phyloP scores from a whole-genome alignment of 129 eudicot genomes.

The Oenanthe sinensis region DNA sequence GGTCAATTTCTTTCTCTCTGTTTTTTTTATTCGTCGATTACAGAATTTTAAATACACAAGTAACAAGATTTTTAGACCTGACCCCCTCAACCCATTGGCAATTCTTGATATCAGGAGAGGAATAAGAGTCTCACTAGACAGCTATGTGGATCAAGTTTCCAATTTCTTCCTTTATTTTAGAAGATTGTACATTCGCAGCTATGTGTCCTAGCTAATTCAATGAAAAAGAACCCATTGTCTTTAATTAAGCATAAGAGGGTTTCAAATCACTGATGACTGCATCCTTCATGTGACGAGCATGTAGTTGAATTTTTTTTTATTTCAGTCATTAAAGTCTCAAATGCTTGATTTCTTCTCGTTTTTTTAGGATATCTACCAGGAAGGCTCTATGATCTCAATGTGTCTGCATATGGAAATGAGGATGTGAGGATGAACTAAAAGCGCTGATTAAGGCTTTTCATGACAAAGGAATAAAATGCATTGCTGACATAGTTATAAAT shows the following conservation, averaged over 20 bases:
- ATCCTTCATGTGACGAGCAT: background rate
- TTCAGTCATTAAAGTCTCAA: background rate
- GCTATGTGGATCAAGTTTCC: too few relatives aligned
- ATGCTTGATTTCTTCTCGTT: background rate
- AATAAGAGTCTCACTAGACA: background rate
- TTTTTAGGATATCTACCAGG: constrained; percentile 71
- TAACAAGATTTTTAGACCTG: background rate
- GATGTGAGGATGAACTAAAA: constrained; percentile 26
- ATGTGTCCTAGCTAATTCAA: background rate
- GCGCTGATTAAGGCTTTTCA: constrained; percentile 38
- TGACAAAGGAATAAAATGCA: constrained; percentile 48
- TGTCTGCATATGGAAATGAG: constrained; percentile 47
- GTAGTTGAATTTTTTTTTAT: background rate
- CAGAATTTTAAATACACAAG: background rate
- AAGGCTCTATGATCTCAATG: constrained; percentile 57
- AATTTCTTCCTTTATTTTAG: too few relatives aligned
- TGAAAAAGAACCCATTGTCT: background rate
- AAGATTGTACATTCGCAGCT: background rate
- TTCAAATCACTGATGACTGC: background rate
- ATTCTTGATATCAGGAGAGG: background rate
- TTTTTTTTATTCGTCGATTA: background rate
- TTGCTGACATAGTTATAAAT: constrained; percentile 72
- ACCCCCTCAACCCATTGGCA: background rate
- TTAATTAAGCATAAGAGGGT: background rate
- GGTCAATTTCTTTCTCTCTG: constrained; percentile 21